Evolutionary conservation across 2,329 filamentous ascomycete species (phyloP).

Genomic region (Aspergillus fumigatus): DNA sequence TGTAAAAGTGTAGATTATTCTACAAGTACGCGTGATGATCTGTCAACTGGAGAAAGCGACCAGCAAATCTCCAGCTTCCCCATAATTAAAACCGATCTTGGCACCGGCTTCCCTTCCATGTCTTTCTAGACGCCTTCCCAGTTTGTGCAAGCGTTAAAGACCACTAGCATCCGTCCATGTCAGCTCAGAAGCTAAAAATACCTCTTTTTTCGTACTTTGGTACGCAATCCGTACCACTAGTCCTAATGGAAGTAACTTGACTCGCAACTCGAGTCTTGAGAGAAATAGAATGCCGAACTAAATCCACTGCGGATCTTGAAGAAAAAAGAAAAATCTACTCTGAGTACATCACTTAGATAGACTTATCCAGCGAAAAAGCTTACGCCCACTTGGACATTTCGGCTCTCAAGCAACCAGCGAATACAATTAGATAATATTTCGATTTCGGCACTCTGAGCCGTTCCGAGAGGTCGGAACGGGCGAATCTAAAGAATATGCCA

Average conservation of each 20-base stretch:
- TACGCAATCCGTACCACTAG: not conserved
- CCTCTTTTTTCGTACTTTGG: not conserved
- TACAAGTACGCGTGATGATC: not conserved
- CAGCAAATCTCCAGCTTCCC: not conserved
- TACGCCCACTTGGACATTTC: not conserved
- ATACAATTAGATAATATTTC: not conserved
- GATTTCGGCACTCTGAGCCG: not conserved
- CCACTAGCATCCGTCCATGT: not conserved
- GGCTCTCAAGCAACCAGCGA: not conserved
- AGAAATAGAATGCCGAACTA: not conserved
- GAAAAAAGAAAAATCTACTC: too few relatives aligned
- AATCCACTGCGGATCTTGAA: conserved; percentile 20
- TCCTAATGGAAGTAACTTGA: not conserved
- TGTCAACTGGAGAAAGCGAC: not conserved
- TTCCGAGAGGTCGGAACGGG: not conserved
- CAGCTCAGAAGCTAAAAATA: not conserved
- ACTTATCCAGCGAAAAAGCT: not conserved
- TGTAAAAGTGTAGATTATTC: not conserved
- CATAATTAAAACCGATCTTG: not conserved
- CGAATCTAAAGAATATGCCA: not conserved
- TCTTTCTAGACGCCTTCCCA: not conserved
- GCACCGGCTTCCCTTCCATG: not conserved
- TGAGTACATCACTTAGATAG: not conserved
- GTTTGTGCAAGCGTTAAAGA: not conserved
- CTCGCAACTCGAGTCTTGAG: not conserved